Conservation (phyloP, 139 green algal genomes). For the Closterium sp. region DNA sequence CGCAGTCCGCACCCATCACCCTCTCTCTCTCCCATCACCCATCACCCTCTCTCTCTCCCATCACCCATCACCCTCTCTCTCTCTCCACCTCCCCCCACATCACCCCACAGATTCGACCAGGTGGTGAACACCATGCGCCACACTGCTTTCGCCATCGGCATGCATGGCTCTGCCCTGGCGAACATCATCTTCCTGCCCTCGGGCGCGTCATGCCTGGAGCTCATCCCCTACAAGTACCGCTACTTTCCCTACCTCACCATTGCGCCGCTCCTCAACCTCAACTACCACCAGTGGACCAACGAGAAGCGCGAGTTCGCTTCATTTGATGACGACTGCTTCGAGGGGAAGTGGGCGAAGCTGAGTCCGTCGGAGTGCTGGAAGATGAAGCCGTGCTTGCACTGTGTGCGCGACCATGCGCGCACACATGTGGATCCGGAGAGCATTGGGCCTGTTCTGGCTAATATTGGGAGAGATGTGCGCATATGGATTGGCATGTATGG, state of each 20-base stretch:
- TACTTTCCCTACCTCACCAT: background rate
- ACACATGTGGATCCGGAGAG: background rate
- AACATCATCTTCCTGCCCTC: slow-evolving; percentile 21
- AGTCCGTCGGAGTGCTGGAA: background rate
- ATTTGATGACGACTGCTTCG: background rate
- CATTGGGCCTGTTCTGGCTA: background rate
- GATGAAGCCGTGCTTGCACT: background rate
- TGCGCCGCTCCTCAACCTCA: background rate
- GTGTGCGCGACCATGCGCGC: background rate
- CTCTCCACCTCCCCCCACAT: too few relatives aligned
- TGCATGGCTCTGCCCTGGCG: background rate
- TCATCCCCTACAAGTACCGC: slow-evolving; percentile 7
- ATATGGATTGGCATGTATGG: background rate
- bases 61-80: background rate
- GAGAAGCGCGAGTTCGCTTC: background rate
- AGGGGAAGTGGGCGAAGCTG: background rate
- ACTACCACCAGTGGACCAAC: slow-evolving; percentile 6
- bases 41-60: background rate
- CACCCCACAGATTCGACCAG: background rate
- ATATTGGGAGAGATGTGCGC: background rate
- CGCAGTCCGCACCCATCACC: background rate
- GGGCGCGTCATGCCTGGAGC: background rate
- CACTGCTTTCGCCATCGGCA: slow-evolving; percentile 13
- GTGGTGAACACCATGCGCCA: slow-evolving; percentile 8
- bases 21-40: background rate